These are phyloP conservation scores for Ophiostoma ulmi DNA, from an alignment of 2,329 filamentous ascomycete species.

Conservation along the genomic window DNA sequence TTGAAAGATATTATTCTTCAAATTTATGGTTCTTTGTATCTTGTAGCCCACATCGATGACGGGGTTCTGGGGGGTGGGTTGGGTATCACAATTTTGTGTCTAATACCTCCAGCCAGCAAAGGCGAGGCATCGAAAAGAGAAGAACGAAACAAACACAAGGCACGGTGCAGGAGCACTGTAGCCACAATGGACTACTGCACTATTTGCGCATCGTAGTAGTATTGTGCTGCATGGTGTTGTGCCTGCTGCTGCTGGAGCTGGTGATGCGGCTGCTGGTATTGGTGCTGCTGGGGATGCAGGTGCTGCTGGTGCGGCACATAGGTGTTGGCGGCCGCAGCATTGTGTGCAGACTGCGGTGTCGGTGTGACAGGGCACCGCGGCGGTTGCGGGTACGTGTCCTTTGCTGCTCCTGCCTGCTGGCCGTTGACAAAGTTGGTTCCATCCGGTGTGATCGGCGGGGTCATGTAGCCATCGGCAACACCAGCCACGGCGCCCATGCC, in stretches of 20 bases:
- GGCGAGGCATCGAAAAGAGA: constrained; percentile 19
- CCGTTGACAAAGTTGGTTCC: constrained; percentile 54
- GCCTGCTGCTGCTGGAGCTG: constrained; percentile 31
- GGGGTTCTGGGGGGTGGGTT: constrained; percentile 15
- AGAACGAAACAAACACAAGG: constrained; percentile 1
- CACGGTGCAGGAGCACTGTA: background rate
- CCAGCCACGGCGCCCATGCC: constrained; percentile 57
- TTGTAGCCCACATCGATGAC: constrained; percentile 20
- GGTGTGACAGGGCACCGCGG: constrained; percentile 59
- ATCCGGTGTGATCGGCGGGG: constrained; percentile 80
- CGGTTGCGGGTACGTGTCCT: constrained; percentile 45
- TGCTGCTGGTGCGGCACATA: constrained; percentile 32
- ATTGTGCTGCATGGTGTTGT: constrained; percentile 42
- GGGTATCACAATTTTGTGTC: constrained; percentile 27
- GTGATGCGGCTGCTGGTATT: constrained; percentile 37
- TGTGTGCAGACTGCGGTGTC: constrained; percentile 52
- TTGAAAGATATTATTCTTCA: background rate
- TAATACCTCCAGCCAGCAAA: constrained; percentile 23
- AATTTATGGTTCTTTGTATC: background rate
- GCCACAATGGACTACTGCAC: constrained; percentile 20
- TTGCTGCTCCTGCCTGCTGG: constrained; percentile 39
- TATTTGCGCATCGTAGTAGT: constrained; percentile 37
- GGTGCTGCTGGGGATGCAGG: constrained; percentile 32
- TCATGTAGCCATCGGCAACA: constrained; percentile 70
- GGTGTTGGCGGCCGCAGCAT: constrained; percentile 28